Base-by-base conservation (phyloP, 805 yeast species). In the Sugiyamaella lignohabitans region DNA sequence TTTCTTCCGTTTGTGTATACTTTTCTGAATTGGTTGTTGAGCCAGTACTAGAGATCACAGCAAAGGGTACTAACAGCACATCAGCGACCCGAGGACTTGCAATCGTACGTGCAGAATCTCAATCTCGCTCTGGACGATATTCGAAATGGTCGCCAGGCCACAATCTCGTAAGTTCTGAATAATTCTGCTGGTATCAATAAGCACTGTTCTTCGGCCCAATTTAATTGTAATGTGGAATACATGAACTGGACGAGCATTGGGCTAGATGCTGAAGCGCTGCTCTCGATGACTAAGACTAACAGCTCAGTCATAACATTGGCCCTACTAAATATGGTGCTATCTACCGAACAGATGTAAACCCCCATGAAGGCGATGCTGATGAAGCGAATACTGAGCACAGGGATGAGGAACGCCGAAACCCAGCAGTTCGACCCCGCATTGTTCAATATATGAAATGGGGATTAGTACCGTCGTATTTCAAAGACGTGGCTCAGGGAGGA, bases 391-490 rank as follows among this genome's bases (percentile, higher is more conserved):
- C 38, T n/a, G 35, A 29, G 3, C 10, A 10, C 20, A 19, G 17
- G 2, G 19, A 29, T 5, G 29, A 34, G 10, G 19, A 18, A 5
- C 40, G 17, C 42, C 6, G n/a, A 10, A 4, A 16, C 10, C 45
- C 42, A 16, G 18, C 10, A 40, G 35, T 11, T 10, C 34, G 41
- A 11, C 20, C 38, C n/a, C 8, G 32, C 8, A 46, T 54, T 4
- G 44, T 76, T 2, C 66, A 75, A 47, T 71, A 73, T 38, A 85
- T 86, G 93, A 75, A 73, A 40, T 88, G 95, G 85, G 93, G 95
- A 0, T 65, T 87, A 32, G 72, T 85, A 1, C 95, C 96, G 0
- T 57, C 62, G 5, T 60, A 38, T 23, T 53, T 61, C 18, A 50
- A 49, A 16, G 59, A 59, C 41, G 51, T 43, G 10, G 48, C 53